Conservation (phyloP, 2,329 filamentous ascomycete species). For the Cytospora mali region DNA sequence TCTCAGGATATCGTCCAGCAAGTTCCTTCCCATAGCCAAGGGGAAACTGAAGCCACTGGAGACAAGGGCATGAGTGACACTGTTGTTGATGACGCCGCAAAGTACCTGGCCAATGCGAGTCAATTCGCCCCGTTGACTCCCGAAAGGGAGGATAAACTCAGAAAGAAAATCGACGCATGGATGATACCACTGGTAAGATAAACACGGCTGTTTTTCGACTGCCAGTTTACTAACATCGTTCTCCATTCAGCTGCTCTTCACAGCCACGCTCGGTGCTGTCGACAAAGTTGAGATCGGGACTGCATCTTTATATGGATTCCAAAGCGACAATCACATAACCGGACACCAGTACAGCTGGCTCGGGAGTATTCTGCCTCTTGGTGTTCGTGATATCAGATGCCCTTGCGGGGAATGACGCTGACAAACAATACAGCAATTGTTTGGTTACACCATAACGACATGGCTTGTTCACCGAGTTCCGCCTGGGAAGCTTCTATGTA, state of each 20-base stretch:
- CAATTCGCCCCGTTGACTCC: constrained; percentile 34
- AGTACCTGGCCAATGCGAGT: constrained; percentile 13
- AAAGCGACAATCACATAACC: constrained; percentile 37
- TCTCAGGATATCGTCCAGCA: neutral
- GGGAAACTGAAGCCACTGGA: neutral
- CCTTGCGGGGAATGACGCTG: neutral
- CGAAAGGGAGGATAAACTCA: constrained; percentile 35
- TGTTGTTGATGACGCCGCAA: constrained; percentile 20
- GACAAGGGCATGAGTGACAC: neutral
- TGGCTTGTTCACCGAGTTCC: constrained; percentile 36
- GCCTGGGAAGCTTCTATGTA: constrained; percentile 34
- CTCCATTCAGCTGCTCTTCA: constrained; percentile 33
- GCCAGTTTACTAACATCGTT: neutral
- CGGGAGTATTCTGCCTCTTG: constrained; percentile 37
- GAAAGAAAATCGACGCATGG: constrained; percentile 36
- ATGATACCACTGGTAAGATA: constrained; percentile 35
- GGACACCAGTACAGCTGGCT: constrained; percentile 40
- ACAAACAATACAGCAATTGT: constrained; percentile 29
- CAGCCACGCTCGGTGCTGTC: constrained; percentile 37
- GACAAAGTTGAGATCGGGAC: constrained; percentile 40
- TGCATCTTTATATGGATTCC: constrained; percentile 40
- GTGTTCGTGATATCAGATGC: constrained; percentile 28
- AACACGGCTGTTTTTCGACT: neutral
- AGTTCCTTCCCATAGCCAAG: constrained; percentile 7
- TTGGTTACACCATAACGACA: constrained; percentile 34